Base-by-base conservation (phyloP, 208 protist genomes). In the Crithidia bombi region DNA sequence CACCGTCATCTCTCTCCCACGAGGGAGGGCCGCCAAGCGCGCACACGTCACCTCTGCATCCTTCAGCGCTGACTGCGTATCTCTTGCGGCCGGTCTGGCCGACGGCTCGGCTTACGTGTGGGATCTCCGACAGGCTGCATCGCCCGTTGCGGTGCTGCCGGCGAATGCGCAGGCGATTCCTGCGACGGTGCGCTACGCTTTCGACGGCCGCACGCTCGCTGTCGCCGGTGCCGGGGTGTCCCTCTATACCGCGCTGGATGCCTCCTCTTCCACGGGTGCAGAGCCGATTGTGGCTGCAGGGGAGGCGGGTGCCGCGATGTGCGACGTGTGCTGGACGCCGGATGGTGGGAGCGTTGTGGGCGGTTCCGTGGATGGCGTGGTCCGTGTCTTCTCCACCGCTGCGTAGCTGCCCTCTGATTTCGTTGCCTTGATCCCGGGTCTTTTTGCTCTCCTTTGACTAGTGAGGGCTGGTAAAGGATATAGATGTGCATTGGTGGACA, bases 31-130 rank as follows among this genome's bases (percentile, higher is more conserved):
- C 39, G 62, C 61, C 7, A 7, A 69, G 41, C 39, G 21, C n/a
- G n/a, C 32, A 12, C 41, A 83, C 46, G 73, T 97, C 23, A 65
- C 54, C 33, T 74, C 57, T 36, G 28, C 99, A 7, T 65, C 79
- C 46, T 99, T 99, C 78, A 96, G 85, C 46, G 86, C 96, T 26
- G 98, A 99, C 85, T 98, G 98, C 64, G 82, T 95, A 59, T 94
- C 97, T 43, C 65, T 99, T 36, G 95, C 97, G 6, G 87, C 86
- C 15, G 91, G 83, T 21, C 68, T 83, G 15, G 61, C 69, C 21
- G 80, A 94, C 65, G 86, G 92, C 2, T 86, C 64, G 17, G 89
- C 90, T 28, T 83, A 91, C 58, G 38, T 99, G 43, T 99, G 97
- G 98, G 98, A 99, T 83, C 82, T 99, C 41, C 86, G 98, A 41